Percentiles rank a stretch among this genome's conserved stretches.
These are phyloP conservation scores for Ilyonectria destructans DNA, from an alignment of 2,329 filamentous ascomycete species.

Conservation along the genomic window DNA sequence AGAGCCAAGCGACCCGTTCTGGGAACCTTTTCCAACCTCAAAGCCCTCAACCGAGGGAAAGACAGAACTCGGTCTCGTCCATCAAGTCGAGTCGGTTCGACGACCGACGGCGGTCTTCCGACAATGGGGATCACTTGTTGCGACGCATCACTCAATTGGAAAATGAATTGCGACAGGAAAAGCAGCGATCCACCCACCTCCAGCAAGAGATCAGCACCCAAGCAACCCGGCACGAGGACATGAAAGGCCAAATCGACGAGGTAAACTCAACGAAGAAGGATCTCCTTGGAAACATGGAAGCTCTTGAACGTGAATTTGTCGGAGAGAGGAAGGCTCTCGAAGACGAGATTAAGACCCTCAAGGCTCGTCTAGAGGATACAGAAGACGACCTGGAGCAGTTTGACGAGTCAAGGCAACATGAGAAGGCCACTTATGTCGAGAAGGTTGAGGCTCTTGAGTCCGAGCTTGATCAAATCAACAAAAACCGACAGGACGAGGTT, in stretches of 20 bases:
- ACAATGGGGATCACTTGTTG: conserved; percentile 63
- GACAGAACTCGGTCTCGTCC: conserved; percentile 66
- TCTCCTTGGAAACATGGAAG: conserved; percentile 94
- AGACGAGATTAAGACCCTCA: conserved; percentile 83
- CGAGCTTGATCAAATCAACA: conserved; percentile 77
- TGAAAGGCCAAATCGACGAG: conserved; percentile 83
- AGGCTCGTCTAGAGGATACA: conserved; percentile 85
- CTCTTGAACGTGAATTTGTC: conserved; percentile 89
- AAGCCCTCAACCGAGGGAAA: conserved; percentile 63
- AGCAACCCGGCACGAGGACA: conserved; percentile 71
- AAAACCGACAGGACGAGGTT: conserved; percentile 71
- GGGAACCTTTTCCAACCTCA: conserved; percentile 71
- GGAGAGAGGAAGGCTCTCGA: conserved; percentile 89
- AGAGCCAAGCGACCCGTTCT: conserved; percentile 73
- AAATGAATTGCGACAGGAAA: conserved; percentile 82
- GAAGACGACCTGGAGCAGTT: conserved; percentile 94
- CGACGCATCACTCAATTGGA: conserved; percentile 78
- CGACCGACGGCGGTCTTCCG: conserved; percentile 63
- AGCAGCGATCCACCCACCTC: conserved; percentile 75
- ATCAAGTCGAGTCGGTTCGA: conserved; percentile 62
- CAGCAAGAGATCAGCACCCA: conserved; percentile 79
- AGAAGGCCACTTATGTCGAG: conserved; percentile 80
- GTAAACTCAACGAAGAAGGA: conserved; percentile 94
- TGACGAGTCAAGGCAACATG: conserved; percentile 86
- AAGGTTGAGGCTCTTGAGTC: conserved; percentile 78